phyloP scores from a whole-genome alignment of 2,329 filamentous ascomycete genomes.

The Fusarium marasasianum region DNA sequence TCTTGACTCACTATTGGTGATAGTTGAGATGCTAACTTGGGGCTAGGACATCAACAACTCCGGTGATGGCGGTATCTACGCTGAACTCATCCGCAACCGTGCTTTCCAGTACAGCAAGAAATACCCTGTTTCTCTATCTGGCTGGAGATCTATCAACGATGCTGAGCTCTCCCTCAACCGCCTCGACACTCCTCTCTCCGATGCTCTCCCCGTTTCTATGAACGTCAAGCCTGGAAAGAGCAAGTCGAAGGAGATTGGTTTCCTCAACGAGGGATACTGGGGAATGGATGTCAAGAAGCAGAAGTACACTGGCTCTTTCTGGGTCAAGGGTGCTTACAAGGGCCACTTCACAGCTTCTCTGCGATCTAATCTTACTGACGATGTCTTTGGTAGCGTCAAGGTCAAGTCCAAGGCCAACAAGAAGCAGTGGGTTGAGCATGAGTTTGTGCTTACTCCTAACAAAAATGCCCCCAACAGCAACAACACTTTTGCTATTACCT shows the following conservation, averaged over 20 bases:
- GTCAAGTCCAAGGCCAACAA: constrained; percentile 55
- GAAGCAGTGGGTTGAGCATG: constrained; percentile 62
- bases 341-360: constrained; percentile 59
- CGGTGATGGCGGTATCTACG: constrained; percentile 78
- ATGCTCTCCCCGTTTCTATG: constrained; percentile 62
- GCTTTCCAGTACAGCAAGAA: constrained; percentile 68
- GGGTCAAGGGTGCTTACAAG: constrained; percentile 60
- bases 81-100: constrained; percentile 74
- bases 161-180: constrained; percentile 58
- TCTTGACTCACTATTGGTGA: background rate
- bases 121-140: constrained; percentile 55
- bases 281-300: constrained; percentile 62
- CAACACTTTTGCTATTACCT: constrained; percentile 65
- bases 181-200: constrained; percentile 58
- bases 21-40: rapidly evolving
- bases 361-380: constrained; percentile 54
- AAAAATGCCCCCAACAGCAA: constrained; percentile 62
- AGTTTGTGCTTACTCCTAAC: constrained; percentile 54
- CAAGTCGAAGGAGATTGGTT: constrained; percentile 51
- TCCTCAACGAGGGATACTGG: constrained; percentile 66
- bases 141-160: constrained; percentile 56
- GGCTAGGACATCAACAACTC: constrained; percentile 71
- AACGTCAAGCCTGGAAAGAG: constrained; percentile 49
- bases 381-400: constrained; percentile 57
- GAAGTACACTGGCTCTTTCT: constrained; percentile 62